A percentile compares a stretch with the other conserved stretches of the same genome.
Conservation (phyloP, 805 yeast species). For the Blastobotrys americana region DNA sequence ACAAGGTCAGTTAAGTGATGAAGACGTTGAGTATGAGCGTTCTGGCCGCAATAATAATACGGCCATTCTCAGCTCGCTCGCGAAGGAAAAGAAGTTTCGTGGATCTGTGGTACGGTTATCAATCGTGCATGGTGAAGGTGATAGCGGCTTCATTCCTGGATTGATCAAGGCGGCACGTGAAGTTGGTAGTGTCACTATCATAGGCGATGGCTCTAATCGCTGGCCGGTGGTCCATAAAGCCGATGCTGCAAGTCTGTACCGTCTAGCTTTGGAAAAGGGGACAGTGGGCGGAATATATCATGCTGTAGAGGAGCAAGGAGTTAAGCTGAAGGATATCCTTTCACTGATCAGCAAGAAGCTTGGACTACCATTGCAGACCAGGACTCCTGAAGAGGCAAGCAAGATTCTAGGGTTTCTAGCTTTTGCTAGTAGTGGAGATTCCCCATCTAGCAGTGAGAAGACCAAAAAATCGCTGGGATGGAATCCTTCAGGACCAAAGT, state of each 20-base stretch:
- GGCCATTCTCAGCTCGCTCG: not conserved
- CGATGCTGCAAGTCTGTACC: conserved; percentile 33
- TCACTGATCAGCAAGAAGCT: conserved; percentile 20
- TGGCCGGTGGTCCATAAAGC: conserved; percentile 31
- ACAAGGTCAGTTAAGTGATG: conserved; percentile 11
- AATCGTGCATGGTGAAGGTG: conserved; percentile 32
- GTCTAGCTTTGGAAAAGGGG: conserved; percentile 26
- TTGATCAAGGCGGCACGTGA: conserved; percentile 12
- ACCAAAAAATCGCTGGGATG: conserved; percentile 8
- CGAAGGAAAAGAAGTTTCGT: conserved; percentile 20
- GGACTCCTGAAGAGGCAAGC: conserved; percentile 4
- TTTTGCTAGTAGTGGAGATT: not conserved
- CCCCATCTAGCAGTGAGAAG: conserved; percentile 3
- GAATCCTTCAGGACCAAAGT: not conserved
- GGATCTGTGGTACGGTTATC: conserved; percentile 29
- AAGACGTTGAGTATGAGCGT: conserved; percentile 9
- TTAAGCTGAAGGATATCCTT: conserved; percentile 25
- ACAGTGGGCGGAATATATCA: conserved; percentile 25
- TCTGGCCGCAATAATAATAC: too few relatives aligned
- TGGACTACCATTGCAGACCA: conserved; percentile 1
- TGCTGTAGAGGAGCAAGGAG: conserved; percentile 24
- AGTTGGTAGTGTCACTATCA: conserved; percentile 29
- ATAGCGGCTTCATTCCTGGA: conserved; percentile 25
- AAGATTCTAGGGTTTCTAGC: not conserved
- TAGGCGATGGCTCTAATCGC: conserved; percentile 31